Evolutionary conservation across 257 asterid genomes (phyloP).

Genomic region (Buddleja alternifolia): DNA sequence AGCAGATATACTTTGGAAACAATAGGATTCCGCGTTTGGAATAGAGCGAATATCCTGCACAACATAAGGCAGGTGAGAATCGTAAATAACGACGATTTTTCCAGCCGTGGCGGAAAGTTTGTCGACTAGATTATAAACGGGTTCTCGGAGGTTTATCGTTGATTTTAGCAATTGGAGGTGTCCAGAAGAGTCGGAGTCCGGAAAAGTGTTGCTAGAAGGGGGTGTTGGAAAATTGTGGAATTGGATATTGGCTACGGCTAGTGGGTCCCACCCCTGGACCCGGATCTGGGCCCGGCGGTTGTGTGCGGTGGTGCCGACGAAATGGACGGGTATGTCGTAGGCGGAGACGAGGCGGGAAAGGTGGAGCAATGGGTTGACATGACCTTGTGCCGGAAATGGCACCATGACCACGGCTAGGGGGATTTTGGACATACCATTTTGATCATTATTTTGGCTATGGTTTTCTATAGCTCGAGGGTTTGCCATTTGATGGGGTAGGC

Average conservation of each 20-base stretch:
- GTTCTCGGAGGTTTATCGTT: slow-evolving; percentile 34
- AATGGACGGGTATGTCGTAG: slow-evolving; percentile 27
- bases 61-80: slow-evolving; percentile 34
- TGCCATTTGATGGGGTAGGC: not conserved
- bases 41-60: slow-evolving; percentile 30
- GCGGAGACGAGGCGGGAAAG: slow-evolving; percentile 25
- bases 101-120: not conserved
- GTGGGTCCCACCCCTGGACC: slow-evolving; percentile 29
- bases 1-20: slow-evolving; percentile 34
- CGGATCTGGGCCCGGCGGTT: slow-evolving; percentile 21
- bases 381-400: slow-evolving; percentile 32
- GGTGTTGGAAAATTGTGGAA: slow-evolving; percentile 31
- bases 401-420: slow-evolving; percentile 26
- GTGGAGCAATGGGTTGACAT: slow-evolving; percentile 32
- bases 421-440: too few relatives aligned
- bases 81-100: slow-evolving; percentile 37
- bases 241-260: not conserved
- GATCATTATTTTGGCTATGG: too few relatives aligned
- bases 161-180: slow-evolving; percentile 34
- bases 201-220: slow-evolving; percentile 20
- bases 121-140: slow-evolving; percentile 16
- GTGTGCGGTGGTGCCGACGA: slow-evolving; percentile 25
- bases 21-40: slow-evolving; percentile 32
- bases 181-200: slow-evolving; percentile 28
- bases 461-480: not conserved